Evolutionary conservation across 2,329 filamentous ascomycete species (phyloP), one percentile per base, ranked within the genome.

Genomic region (Cytospora paraplurivora): DNA sequence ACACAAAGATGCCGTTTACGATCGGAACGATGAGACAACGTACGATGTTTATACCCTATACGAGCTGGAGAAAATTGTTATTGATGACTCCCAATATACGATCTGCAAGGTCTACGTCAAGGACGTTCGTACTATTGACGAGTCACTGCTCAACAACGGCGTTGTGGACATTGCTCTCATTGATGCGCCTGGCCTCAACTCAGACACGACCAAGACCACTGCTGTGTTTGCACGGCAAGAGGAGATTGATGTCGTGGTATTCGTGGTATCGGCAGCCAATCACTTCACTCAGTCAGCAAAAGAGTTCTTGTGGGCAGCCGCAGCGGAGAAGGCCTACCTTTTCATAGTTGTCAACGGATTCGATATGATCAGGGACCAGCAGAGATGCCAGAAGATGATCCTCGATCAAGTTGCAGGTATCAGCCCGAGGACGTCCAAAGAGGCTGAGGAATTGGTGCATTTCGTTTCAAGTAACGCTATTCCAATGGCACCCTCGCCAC

Each of bases 311-410:
- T 91, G 91, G 82, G 94, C 94, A 57, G 95, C 95, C 1, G 95
- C 95, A 0, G 88, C 94, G 49, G 95, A 99, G 73, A 99, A 99
- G 77, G 94, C 95, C 0, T 99, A 99, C 73, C 93, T 99, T 67
- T 99, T 99, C 76, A 96, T 99, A 76, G 95, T 99, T 15, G 95
- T 99, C 69, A 99, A 99, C 74, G 93, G 94, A 19, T 99, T 93
- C 71, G 95, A 99, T 76, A 90, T 90, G 66, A 98, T 99, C 71
- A 85, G 90, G 67, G 93, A 98, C 76, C 95, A 97, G 79, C 84
- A 92, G 65, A 85, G 94, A 64, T 98, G 94, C 75, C 86, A 97
- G 75, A 92, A 95, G 72, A 91, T 92, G 86, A 95, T 99, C 56
- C 76, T 99, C 64, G 93, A 97, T 70, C 94, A 98, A 76, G 88